Conservation (phyloP, 768 basidiomycete species). For the Hemileccinum impolitum region DNA sequence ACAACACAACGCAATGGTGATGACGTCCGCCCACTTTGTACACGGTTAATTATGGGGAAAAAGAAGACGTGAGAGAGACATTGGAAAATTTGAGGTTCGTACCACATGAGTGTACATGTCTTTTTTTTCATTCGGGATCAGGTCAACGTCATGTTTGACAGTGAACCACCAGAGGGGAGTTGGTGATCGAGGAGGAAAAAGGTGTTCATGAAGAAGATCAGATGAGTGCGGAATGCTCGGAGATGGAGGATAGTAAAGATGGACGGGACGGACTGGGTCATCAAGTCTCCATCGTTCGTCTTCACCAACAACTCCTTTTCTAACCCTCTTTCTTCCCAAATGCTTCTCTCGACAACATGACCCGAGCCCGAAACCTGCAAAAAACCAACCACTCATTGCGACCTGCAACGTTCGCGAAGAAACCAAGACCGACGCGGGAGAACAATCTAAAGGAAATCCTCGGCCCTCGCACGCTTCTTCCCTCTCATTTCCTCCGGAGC, state of each 20-base stretch:
- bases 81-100: constrained; percentile 19
- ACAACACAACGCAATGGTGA: constrained; percentile 12
- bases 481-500: constrained; percentile 61
- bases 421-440: constrained; percentile 28
- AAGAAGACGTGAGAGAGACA: constrained; percentile 19
- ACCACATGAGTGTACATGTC: constrained; percentile 24
- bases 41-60: constrained; percentile 15
- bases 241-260: constrained; percentile 27
- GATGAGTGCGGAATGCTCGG: constrained; percentile 26
- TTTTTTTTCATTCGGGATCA: constrained; percentile 10
- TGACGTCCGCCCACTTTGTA: constrained; percentile 19
- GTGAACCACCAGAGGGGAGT: constrained; percentile 3
- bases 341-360: constrained; percentile 14
- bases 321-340: not conserved
- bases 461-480: constrained; percentile 82
- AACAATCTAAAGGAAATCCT: constrained; percentile 66
- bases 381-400: constrained; percentile 30
- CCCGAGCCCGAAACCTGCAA: constrained; percentile 27
- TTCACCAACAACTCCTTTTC: not conserved
- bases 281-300: constrained; percentile 30
- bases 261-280: constrained; percentile 35
- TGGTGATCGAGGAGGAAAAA: constrained; percentile 11
- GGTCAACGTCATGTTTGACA: constrained; percentile 8
- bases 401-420: constrained; percentile 26
- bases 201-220: constrained; percentile 12